Evolutionary conservation across 805 yeast species (phyloP).

Genomic region (Kurtzmaniella cleridarum): DNA sequence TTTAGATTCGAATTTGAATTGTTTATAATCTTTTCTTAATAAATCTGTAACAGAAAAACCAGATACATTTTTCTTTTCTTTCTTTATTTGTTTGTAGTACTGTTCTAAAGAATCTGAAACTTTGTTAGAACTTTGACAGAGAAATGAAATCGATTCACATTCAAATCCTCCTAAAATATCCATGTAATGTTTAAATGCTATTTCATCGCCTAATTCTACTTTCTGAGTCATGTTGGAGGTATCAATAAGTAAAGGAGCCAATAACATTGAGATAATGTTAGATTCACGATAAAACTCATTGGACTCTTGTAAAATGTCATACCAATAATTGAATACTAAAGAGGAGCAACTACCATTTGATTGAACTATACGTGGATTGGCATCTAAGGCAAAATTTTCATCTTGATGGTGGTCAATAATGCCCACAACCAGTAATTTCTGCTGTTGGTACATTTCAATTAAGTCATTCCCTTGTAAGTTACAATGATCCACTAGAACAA

Average conservation of each 20-base stretch:
- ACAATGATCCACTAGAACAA: constrained; percentile 83
- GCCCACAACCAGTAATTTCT: constrained; percentile 37
- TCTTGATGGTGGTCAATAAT: constrained; percentile 91
- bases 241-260: constrained; percentile 73
- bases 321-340: constrained; percentile 64
- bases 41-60: constrained; percentile 60
- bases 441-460: constrained; percentile 18
- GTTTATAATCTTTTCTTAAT: constrained; percentile 79
- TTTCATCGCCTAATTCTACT: constrained; percentile 55
- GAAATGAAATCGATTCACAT: background rate
- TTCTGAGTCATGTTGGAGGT: constrained; percentile 63
- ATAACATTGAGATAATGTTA: constrained; percentile 41
- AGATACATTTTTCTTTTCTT: constrained; percentile 56
- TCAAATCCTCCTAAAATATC: constrained; percentile 9
- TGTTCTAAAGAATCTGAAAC: constrained; percentile 3
- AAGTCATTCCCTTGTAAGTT: constrained; percentile 48
- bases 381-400: constrained; percentile 43
- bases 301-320: constrained; percentile 14
- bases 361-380: constrained; percentile 56
- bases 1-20: constrained; percentile 41
- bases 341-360: constrained; percentile 77
- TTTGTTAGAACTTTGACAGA: background rate
- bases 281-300: constrained; percentile 13
- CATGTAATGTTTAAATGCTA: constrained; percentile 38
- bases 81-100: constrained; percentile 23